phyloP scores from a whole-genome alignment of 306 rosid species.

The Malus sylvestris region DNA sequence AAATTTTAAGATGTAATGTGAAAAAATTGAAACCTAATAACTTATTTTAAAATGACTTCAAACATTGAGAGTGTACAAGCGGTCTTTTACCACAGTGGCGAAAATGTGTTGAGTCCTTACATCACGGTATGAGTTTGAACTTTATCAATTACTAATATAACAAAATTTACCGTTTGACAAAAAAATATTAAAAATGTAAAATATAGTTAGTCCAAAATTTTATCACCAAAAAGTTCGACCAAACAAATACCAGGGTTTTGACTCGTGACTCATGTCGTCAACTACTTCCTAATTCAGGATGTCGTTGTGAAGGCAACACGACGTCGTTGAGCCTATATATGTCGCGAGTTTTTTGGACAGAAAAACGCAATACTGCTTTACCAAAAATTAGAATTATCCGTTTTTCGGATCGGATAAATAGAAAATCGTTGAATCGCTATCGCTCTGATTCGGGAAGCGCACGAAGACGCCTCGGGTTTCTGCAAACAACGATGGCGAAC shows the following conservation, averaged over 20 bases:
- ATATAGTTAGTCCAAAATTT: no score
- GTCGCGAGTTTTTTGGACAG: neutral
- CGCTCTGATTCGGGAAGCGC: conserved; percentile 5
- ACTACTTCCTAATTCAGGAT: neutral
- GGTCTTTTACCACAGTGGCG: no score
- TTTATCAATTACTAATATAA: no score
- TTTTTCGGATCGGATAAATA: neutral
- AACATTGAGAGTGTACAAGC: no score
- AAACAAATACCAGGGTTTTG: neutral
- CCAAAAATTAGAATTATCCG: neutral
- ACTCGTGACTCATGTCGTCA: neutral
- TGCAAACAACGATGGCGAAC: conserved; percentile 30
- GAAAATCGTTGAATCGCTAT: neutral
- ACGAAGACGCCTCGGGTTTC: neutral
- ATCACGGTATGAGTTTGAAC: no score
- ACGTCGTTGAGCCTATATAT: neutral
- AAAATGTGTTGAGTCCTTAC: fast-evolving
- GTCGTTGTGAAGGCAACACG: neutral
- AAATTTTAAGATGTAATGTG: no score
- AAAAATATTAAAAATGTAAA: no score
- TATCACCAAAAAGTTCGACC: neutral
- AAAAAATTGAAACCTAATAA: no score
- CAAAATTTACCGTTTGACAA: no score
- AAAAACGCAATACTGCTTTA: neutral
- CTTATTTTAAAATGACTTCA: no score